Evolutionary conservation across 805 yeast species (phyloP), one percentile per base, ranked within the genome.

Genomic region (Clavispora santaluciae): DNA sequence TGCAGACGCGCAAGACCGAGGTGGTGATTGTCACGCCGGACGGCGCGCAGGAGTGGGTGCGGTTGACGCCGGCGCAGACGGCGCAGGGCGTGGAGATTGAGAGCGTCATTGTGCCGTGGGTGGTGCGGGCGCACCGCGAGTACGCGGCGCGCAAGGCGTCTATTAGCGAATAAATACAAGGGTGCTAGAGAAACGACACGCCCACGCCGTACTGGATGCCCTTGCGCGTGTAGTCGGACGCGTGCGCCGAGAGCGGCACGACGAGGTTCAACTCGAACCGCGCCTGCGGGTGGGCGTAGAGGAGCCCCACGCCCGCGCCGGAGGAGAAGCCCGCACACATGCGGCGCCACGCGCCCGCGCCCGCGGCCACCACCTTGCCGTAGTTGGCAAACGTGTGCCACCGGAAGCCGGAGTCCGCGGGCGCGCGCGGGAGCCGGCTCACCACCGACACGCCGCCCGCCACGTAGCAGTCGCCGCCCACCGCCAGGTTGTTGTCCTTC

Each of bases 1-100:
- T 93, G 47, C 96, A 90, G 57, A 83, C 95, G 0, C 78, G 99
- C 56, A 91, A 89, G 61, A 68, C 70, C 41, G 90, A 89, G 57
- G 96, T 93, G 29, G 89, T 87, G 2, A 86, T 93, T 59, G 96
- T 93, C 3, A 75, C 76, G 2, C 70, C 70, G 1, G 72, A 71
- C 4, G 60, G 57, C 6, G 60, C 61, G 3, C 57, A 57, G 22
- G 45, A 55, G 9, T 81, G 89, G 89, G 60, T 78, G 39, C 70
- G 59, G 46, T 57, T 87, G 24, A 38, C 65, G 0, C 62, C 67
- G 0, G 71, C 66, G 8, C 72, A 77, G 43, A 53, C 61, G 2
- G 55, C 60, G 2, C 44, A 59, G 3, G 63, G 66, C 21, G 66
- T 68, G 2, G 95, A 84, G 46, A 86, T 91, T 42, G 98, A 91